Evolutionary conservation across 495 filamentous ascomycete genomes (phyloP).

Genomic region (Thozetella sp.): DNA sequence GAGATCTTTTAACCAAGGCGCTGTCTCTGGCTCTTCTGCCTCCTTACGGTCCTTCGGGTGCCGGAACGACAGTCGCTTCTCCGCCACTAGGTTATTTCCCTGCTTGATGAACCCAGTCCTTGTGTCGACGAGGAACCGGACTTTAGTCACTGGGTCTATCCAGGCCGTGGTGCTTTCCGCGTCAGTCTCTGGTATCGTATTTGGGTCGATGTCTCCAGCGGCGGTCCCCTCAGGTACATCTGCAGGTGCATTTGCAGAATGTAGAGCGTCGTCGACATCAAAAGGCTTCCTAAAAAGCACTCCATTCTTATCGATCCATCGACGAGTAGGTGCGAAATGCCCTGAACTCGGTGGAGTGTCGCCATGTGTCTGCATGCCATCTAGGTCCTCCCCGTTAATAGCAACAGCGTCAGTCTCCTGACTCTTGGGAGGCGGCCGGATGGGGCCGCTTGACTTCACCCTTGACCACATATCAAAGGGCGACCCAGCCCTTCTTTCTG

Average conservation of each 20-base stretch:
- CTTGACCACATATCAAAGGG: constrained; percentile 68
- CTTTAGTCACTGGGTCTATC: constrained; percentile 69
- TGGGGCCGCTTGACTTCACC: constrained; percentile 56
- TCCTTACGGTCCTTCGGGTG: constrained; percentile 9
- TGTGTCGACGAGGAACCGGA: constrained; percentile 40
- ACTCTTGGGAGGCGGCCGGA: neutral
- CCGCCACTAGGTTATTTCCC: neutral
- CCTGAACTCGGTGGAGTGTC: constrained; percentile 12
- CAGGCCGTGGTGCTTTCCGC: constrained; percentile 53
- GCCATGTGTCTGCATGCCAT: neutral
- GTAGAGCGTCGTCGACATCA: constrained; percentile 21
- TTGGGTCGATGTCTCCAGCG: neutral
- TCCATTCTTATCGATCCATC: constrained; percentile 25
- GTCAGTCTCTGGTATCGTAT: neutral
- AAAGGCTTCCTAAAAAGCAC: constrained; percentile 37
- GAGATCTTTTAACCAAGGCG: constrained; percentile 38
- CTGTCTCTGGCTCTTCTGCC: constrained; percentile 10
- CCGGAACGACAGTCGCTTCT: neutral
- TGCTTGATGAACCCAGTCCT: constrained; percentile 23
- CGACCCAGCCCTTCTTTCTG: constrained; percentile 19
- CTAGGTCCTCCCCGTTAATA: neutral
- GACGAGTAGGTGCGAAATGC: constrained; percentile 11
- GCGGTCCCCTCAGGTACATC: too few relatives aligned
- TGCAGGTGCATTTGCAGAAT: neutral
- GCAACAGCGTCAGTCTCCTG: neutral